These are phyloP conservation scores for Leishmania aethiopica DNA, from an alignment of 208 protist species.

Conservation along the genomic window DNA sequence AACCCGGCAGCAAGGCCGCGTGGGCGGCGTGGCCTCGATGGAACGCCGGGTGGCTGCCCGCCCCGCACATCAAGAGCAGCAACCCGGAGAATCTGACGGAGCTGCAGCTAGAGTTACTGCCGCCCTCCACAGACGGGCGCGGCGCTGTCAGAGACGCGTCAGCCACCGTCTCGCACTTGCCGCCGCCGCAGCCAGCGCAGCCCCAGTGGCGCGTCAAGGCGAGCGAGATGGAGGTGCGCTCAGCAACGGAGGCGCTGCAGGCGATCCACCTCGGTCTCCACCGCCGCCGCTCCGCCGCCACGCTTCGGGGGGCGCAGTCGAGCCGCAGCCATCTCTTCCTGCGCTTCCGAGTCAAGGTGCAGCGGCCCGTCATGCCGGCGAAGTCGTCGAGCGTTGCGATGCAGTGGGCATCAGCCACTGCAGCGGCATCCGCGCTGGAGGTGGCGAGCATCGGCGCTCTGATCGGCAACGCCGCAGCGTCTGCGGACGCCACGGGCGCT, in stretches of 20 bases:
- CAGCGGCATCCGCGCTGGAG: not conserved
- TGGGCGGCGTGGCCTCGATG: constrained; percentile 25
- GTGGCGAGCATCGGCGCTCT: not conserved
- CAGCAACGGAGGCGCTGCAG: constrained; percentile 20
- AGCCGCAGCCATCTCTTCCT: constrained; percentile 43
- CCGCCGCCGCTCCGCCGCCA: constrained; percentile 28
- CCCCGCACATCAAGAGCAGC: constrained; percentile 31
- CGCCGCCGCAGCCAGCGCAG: constrained; percentile 9
- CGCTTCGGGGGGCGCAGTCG: constrained; percentile 25
- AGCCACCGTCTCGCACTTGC: constrained; percentile 17
- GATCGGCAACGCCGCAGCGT: not conserved
- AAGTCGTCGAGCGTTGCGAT: constrained; percentile 13
- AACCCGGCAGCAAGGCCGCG: not conserved
- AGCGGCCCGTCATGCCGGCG: constrained; percentile 15
- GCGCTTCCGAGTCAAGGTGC: constrained; percentile 30
- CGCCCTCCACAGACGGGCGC: not conserved
- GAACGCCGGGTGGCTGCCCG: constrained; percentile 28
- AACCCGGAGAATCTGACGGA: constrained; percentile 29
- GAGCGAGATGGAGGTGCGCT: constrained; percentile 31
- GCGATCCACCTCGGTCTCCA: constrained; percentile 26
- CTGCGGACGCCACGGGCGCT: not conserved
- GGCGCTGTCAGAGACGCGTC: constrained; percentile 1
- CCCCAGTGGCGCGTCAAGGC: constrained; percentile 31
- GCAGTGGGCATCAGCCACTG: not conserved
- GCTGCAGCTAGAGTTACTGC: constrained; percentile 33